Base-by-base conservation (phyloP, 2,329 filamentous ascomycete species). In the Penicillium sp. region DNA sequence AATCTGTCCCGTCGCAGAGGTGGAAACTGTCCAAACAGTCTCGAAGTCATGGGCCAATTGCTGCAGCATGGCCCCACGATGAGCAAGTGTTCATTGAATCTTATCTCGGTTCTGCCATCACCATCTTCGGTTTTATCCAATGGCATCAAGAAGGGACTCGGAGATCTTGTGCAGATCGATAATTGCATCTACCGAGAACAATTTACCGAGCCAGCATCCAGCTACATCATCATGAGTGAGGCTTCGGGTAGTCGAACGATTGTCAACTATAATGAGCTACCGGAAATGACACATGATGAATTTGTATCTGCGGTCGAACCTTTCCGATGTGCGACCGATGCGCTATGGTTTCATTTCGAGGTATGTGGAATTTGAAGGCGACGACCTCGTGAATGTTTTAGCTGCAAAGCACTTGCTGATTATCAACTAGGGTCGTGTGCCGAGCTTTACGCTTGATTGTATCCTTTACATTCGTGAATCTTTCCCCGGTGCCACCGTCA, bases 291-390 rank as follows among this genome's bases (percentile, higher is more conserved):
- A 5, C 59, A 72, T 4, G 73, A 74, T 7, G 88, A 91, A 70
- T 90, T 91, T 56, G 65, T 69, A 11, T 73, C 81, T 18, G 77
- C 74, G 36, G 67, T 75, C 21, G 66, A 61, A 22, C 69, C 85
- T 44, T 64, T 64, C 4, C 55, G 60, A n/a, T 45, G 66, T 8
- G 63, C 72, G 34, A 61, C 57, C 6, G n/a, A 14, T 44, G 24
- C 21, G 9, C 45, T 16, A 9, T 90, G 86, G 87, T 88, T 85
- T 76, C 88, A 91, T 75, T 91, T 90, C 62, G 88, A 91, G 79
- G 86, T 55, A 57, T 36, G 39, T 52, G 29, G 14, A 7, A 40
- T 24, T 13, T 4, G 11, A 36, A 36, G 38, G 29, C 16, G 22
- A 14, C 29, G 13, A 48, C 10, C 10, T 51, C 14, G 16, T 32